These are phyloP conservation scores for Diaporthe sp. DNA, from an alignment of 2,329 filamentous ascomycete species.

Conservation along the genomic window DNA sequence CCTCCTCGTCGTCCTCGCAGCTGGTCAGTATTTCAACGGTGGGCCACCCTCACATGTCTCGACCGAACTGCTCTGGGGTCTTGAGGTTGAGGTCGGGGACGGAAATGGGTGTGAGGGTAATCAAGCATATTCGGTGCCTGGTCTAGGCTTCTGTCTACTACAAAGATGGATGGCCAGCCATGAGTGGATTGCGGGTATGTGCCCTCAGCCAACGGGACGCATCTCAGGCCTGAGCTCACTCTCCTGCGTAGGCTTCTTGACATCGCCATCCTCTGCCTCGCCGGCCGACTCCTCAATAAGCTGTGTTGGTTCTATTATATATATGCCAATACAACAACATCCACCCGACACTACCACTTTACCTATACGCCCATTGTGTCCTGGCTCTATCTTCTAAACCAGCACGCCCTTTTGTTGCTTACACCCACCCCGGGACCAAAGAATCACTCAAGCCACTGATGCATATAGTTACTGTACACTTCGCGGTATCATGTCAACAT, in stretches of 20 bases:
- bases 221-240: constrained; percentile 5
- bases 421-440: background rate
- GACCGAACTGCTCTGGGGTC: background rate
- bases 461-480: too few species aligned
- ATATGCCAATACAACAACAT: background rate
- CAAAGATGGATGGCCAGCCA: constrained; percentile 9
- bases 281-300: background rate
- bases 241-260: constrained; percentile 5
- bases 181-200: constrained; percentile 10
- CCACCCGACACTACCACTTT: background rate
- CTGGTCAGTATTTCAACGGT: background rate
- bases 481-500: background rate
- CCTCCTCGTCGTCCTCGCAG: background rate
- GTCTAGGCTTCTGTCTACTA: background rate
- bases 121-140: background rate
- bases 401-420: background rate
- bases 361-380: background rate
- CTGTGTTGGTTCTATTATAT: background rate
- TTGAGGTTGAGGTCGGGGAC: background rate
- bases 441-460: background rate
- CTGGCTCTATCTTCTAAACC: background rate
- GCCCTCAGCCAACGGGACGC: constrained; percentile 13
- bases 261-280: background rate
- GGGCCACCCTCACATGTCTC: background rate
- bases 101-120: background rate